Evolutionary conservation across 2,329 filamentous ascomycete species (phyloP), one percentile per base, ranked within the genome.

Genomic region (Alternaria arborescens): DNA sequence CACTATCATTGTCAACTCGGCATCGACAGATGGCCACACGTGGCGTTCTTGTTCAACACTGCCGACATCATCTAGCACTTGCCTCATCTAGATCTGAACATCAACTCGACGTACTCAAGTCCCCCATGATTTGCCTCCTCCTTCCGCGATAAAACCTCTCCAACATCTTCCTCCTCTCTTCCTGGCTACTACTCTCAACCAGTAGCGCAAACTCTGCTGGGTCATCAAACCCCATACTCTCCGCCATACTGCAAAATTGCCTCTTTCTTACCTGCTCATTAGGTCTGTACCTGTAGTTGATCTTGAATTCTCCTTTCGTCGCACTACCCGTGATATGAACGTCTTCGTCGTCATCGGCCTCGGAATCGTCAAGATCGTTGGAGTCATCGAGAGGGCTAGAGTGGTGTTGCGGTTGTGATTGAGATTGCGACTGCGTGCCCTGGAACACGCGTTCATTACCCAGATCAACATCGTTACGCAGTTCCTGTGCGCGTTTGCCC

Each of bases 221-320:
- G 74, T 87, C 89, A 1, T 85, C 82, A 74, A 93, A 97, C 1
- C 92, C 92, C 76, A 93, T 91, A 55, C 87, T 87, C 70, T 84
- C 86, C 1, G 93, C 92, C 92, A 98, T 97, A 26, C 89, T 91
- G 78, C 93, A 97, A 72, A 99, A 97, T 72, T 98, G 94, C 18
- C 94, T 85, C 53, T 85, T 85, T 79, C 88, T 87, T 8, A 97
- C 91, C 8, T 89, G 87, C 53, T 86, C 83, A 0, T 92, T 90
- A 0, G 94, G 94, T 40, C 90, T 87, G 72, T 92, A 97, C 18
- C 81, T 80, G 73, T 87, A 88, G 58, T 75, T 83, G 18, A 86
- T 76, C 24, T 78, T 83, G 52, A 81, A 78, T 22, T 82, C 78
- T 34, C 62, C 65, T 58, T 60, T 64, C 16, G 48, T 62, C 8